These are phyloP conservation scores for Rhytidiadelphus loreus DNA, from an alignment of 225 moss, liverwort and hornwort species.

Conservation along the genomic window DNA sequence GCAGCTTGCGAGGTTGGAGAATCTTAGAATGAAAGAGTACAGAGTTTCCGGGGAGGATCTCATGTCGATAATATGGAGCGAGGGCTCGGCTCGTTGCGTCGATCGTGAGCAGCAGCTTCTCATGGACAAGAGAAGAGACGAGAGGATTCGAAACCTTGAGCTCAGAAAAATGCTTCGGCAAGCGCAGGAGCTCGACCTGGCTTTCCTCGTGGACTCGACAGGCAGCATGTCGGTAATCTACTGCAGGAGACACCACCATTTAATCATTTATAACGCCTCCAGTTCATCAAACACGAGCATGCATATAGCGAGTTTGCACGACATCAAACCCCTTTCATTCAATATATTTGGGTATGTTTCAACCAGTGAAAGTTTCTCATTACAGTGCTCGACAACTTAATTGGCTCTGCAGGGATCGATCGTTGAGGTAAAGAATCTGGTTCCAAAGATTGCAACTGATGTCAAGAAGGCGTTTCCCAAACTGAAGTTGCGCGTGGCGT, in stretches of 20 bases:
- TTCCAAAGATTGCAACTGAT: conserved; percentile 23
- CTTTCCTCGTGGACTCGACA: background rate
- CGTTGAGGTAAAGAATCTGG: conserved; percentile 28
- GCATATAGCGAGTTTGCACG: background rate
- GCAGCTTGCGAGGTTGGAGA: background rate
- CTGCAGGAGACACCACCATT: no score
- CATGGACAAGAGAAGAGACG: background rate
- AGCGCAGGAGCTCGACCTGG: background rate
- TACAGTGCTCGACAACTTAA: background rate
- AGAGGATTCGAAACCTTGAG: background rate
- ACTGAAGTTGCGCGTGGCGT: conserved; percentile 21
- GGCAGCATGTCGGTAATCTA: accelerated
- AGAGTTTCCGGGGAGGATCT: background rate
- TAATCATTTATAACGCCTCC: no score
- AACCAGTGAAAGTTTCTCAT: no score
- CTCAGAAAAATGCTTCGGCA: background rate
- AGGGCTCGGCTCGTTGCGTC: background rate
- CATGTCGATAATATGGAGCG: background rate
- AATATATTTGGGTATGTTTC: no score
- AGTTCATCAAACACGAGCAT: background rate
- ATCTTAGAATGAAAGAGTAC: background rate
- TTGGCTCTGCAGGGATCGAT: background rate
- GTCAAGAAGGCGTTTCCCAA: conserved; percentile 38
- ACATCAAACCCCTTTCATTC: background rate
- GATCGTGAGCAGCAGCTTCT: no score